Conservation (phyloP, 805 yeast genomes). For the Ogataea pilisensis region DNA sequence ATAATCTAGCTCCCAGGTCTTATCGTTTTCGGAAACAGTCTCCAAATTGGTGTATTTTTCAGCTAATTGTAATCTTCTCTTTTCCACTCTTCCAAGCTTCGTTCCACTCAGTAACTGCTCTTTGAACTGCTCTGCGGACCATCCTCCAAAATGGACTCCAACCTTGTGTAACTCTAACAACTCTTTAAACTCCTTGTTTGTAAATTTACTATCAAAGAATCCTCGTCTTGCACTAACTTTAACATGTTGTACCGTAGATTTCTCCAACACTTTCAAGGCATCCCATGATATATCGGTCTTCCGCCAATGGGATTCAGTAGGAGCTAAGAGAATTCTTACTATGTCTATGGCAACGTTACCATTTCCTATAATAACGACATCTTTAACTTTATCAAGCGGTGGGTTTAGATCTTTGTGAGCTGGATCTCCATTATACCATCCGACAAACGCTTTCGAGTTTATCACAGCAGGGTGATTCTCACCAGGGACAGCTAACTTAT, state of each 20-base stretch:
- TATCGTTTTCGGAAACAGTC: conserved; percentile 2
- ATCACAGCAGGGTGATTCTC: conserved; percentile 61
- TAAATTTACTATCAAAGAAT: conserved; percentile 77
- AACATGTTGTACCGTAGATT: conserved; percentile 57
- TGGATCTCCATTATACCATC: conserved; percentile 95
- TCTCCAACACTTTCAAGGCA: conserved; percentile 52
- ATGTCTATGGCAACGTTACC: conserved; percentile 96
- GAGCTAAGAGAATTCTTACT: conserved; percentile 70
- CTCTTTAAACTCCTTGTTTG: conserved; percentile 90
- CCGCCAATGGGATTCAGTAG: conserved; percentile 47
- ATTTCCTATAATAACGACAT: conserved; percentile 85
- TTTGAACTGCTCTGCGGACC: conserved; percentile 35
- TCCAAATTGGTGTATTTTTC: conserved; percentile 39
- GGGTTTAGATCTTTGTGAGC: conserved; percentile 46
- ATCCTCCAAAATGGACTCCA: conserved; percentile 46
- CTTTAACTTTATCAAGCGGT: conserved; percentile 54
- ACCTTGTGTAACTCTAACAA: conserved; percentile 53
- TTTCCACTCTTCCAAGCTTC: conserved; percentile 49
- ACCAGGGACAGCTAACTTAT: conserved; percentile 54
- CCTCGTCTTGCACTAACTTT: conserved; percentile 85
- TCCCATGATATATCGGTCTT: conserved; percentile 66
- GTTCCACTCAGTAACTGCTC: conserved; percentile 28
- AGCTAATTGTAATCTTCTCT: conserved; percentile 62
- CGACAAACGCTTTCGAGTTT: conserved; percentile 82
- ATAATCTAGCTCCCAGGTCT: conserved; percentile 66